phyloP scores from a whole-genome alignment of 164 flowering plant species.

The Hamamelis virginiana region DNA sequence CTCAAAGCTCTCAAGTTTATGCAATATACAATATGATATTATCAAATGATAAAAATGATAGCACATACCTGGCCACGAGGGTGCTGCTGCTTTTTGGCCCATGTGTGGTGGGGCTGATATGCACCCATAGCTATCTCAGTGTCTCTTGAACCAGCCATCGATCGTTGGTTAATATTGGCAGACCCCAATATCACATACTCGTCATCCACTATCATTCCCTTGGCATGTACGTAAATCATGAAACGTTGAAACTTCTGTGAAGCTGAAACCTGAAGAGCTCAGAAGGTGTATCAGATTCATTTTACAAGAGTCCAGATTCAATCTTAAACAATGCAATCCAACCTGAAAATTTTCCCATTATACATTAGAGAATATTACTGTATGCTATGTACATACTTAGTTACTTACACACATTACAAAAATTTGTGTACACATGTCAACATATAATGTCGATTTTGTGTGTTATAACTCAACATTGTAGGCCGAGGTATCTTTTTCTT shows the following conservation, averaged over 20 bases:
- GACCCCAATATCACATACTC: constrained; percentile 69
- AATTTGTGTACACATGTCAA: no score
- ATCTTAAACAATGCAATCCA: no score
- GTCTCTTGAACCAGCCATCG: constrained; percentile 72
- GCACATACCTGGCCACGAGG: constrained; percentile 56
- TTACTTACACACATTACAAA: no score
- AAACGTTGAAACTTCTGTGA: constrained; percentile 49
- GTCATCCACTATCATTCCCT: constrained; percentile 74
- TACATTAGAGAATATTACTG: no score
- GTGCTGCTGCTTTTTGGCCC: constrained; percentile 41
- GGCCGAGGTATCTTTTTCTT: no score
- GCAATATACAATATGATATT: neutral
- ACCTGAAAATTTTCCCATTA: no score
- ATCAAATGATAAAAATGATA: neutral
- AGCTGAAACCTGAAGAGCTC: constrained; percentile 33
- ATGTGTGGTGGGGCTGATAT: constrained; percentile 57
- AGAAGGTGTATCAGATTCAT: constrained; percentile 1
- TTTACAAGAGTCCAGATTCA: neutral
- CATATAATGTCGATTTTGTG: no score
- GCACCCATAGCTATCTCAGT: constrained; percentile 80
- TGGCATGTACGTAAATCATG: constrained; percentile 73
- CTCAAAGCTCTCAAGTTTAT: neutral
- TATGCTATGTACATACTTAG: no score
- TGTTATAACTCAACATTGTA: no score
- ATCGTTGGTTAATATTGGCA: constrained; percentile 68